Conservation (phyloP, 2,329 filamentous ascomycete species). For the Stemphylium vesicarium region DNA sequence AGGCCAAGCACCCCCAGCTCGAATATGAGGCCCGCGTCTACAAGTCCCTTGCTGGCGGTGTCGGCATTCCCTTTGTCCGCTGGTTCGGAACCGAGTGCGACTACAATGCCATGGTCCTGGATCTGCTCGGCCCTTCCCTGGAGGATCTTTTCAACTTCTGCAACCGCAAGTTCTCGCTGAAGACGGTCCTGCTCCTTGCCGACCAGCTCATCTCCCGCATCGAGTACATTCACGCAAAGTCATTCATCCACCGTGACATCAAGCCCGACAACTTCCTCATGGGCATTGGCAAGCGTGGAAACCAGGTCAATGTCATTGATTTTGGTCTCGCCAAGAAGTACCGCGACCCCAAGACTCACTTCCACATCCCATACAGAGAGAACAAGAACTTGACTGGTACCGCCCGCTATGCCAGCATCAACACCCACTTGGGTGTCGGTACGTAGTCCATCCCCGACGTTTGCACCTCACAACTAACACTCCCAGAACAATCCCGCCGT, state of each 20-base stretch:
- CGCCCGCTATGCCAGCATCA: conserved; percentile 97
- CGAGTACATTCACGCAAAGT: conserved; percentile 99
- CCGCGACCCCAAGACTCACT: conserved; percentile 98
- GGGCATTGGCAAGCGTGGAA: conserved; percentile 98
- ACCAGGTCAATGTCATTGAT: conserved; percentile 99
- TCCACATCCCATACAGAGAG: conserved; percentile 99
- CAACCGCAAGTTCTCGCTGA: conserved; percentile 99
- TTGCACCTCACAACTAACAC: conserved; percentile 19
- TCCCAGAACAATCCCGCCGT: conserved; percentile 90
- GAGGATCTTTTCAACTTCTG: conserved; percentile 99
- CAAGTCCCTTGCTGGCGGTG: conserved; percentile 88
- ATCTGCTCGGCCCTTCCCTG: conserved; percentile 91
- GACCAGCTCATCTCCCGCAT: conserved; percentile 99
- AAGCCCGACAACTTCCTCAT: conserved; percentile 99
- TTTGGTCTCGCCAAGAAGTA: conserved; percentile 99
- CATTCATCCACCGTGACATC: conserved; percentile 99
- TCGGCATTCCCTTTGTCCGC: conserved; percentile 97
- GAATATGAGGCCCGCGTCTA: conserved; percentile 98
- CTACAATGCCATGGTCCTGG: conserved; percentile 99
- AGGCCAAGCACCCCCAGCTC: conserved; percentile 98
- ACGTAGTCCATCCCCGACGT: conserved; percentile 44
- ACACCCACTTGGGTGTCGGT: conserved; percentile 96
- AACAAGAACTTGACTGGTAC: conserved; percentile 99
- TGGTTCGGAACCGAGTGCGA: conserved; percentile 99
- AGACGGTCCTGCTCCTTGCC: conserved; percentile 94